Percentiles rank a stretch among this genome's conserved stretches.
Conservation (phyloP, 805 yeast species). For the Clavispora phyllophila region DNA sequence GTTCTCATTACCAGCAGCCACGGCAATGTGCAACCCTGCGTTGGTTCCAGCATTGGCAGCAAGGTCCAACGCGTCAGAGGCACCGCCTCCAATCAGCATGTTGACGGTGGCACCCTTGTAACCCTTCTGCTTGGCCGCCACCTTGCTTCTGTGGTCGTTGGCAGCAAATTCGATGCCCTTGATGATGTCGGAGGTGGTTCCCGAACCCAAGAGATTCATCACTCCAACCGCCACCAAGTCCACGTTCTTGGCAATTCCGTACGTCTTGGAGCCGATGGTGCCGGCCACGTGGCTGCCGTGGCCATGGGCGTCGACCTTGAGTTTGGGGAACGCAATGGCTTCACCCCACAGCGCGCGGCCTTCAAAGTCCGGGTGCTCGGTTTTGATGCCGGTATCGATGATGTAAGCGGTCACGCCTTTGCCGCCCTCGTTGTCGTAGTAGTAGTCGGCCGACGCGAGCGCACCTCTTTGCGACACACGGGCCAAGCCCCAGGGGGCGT, state of each 20-base stretch:
- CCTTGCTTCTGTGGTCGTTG: slow-evolving; percentile 56
- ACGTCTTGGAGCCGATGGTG: slow-evolving; percentile 73
- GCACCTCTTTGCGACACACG: slow-evolving; percentile 84
- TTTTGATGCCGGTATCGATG: slow-evolving; percentile 84
- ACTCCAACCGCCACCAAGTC: slow-evolving; percentile 80
- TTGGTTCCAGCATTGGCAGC: slow-evolving; percentile 88
- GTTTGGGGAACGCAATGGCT: slow-evolving; percentile 59
- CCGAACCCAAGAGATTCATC: slow-evolving; percentile 75
- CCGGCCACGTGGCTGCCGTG: slow-evolving; percentile 99
- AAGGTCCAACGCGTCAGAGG: slow-evolving; percentile 76
- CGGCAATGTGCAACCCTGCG: slow-evolving; percentile 88
- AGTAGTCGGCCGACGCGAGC: slow-evolving; percentile 45
- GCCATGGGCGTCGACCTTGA: slow-evolving; percentile 77
- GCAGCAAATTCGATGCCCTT: slow-evolving; percentile 86
- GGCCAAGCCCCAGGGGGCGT: slow-evolving; percentile 95
- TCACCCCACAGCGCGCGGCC: slow-evolving; percentile 87
- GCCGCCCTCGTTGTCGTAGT: slow-evolving; percentile 71
- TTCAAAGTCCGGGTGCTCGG: slow-evolving; percentile 69
- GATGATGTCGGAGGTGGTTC: slow-evolving; percentile 77
- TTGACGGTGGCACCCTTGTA: slow-evolving; percentile 85
- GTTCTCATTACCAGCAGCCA: slow-evolving; percentile 94
- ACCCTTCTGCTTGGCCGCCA: slow-evolving; percentile 50
- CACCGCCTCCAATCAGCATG: slow-evolving; percentile 94
- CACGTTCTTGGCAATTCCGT: slow-evolving; percentile 83
- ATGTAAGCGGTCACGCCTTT: slow-evolving; percentile 82